Conservation (phyloP, 495 filamentous ascomycete genomes). For the Hyaloscypha variabilis region DNA sequence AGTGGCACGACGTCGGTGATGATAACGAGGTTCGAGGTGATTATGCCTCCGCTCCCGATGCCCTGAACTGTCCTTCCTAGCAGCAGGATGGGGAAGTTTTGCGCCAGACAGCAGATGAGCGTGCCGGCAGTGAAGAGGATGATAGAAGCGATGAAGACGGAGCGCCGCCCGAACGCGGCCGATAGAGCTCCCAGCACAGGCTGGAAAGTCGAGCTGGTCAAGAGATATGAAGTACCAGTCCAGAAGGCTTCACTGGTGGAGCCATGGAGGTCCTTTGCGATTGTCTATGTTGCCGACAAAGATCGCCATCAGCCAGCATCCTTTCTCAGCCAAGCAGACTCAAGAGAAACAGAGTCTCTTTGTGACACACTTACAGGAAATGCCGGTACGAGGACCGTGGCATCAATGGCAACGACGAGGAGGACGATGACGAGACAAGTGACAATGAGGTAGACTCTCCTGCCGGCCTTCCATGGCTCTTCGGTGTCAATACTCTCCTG, state of each 20-base stretch:
- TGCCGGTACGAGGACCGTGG: too few relatives aligned
- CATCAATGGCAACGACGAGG: too few relatives aligned
- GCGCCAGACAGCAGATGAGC: constrained; percentile 59
- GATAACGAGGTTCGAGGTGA: constrained; percentile 61
- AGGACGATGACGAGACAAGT: too few relatives aligned
- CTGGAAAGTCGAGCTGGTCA: constrained; percentile 51
- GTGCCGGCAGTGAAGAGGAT: constrained; percentile 57
- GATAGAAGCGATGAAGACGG: constrained; percentile 50
- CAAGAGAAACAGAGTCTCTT: too few relatives aligned
- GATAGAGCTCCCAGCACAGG: constrained; percentile 49
- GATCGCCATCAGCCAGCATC: too few relatives aligned
- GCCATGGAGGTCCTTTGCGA: constrained; percentile 47
- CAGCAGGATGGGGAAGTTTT: constrained; percentile 59
- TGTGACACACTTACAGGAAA: too few relatives aligned
- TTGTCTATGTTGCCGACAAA: too few relatives aligned
- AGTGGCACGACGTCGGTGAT: constrained; percentile 65
- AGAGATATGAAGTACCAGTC: constrained; percentile 57
- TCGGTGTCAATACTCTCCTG: too few relatives aligned
- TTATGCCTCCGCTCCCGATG: constrained; percentile 68
- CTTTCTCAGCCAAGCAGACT: too few relatives aligned
- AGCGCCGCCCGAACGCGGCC: constrained; percentile 50
- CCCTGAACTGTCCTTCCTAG: constrained; percentile 68
- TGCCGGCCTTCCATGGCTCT: too few relatives aligned
- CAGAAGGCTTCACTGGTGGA: constrained; percentile 60
- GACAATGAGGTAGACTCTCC: too few relatives aligned